Evolutionary conservation across 2,329 filamentous ascomycete species (phyloP), one percentile per base, ranked within the genome.

Genomic region (Aspergillus fumigatiaffinis): DNA sequence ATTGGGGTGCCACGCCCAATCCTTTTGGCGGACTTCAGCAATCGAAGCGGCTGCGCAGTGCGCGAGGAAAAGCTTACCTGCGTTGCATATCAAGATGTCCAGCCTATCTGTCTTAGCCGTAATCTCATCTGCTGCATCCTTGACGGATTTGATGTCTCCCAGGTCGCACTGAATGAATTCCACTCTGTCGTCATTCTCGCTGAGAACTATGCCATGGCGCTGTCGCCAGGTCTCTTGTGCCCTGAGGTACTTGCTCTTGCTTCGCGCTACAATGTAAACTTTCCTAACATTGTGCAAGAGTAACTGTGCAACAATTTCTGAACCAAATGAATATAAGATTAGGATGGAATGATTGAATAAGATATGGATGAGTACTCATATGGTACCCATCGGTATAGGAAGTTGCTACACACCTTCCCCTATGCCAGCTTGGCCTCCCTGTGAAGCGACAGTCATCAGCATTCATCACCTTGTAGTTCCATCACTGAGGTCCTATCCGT

Each of bases 81-180:
- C 70, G 61, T 72, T 69, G 57, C 68, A 70, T 48, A 73, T 58
- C 48, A 74, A 60, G 20, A 72, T 67, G 56, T 74, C 68, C 25
- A 73, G 55, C 10, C 65, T 62, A 25, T 67, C 57, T 10, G 66
- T 65, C 35, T 60, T 52, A 28, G 52, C 51, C 51, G 60, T 61
- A 14, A 73, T 61, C 17, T 60, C 17, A 20, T 64, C 51, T 8
- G 65, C 66, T 7, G 63, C 65, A 1, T 58, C 54, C 47, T 62
- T 59, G 17, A 68, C 66, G 29, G 58, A 55, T 21, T 49, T 32
- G 50, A 73, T 64, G 62, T 71, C 66, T 29, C 54, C 62, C 23
- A 73, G 60, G 59, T 74, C 69, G 52, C 70, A 72, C 52, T 59
- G 52, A n/a, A 72, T 51, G 48, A 71, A 73, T 17, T 60, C 50